Conservation (phyloP, 129 eudicot species). For the Helianthus tuberosus region DNA sequence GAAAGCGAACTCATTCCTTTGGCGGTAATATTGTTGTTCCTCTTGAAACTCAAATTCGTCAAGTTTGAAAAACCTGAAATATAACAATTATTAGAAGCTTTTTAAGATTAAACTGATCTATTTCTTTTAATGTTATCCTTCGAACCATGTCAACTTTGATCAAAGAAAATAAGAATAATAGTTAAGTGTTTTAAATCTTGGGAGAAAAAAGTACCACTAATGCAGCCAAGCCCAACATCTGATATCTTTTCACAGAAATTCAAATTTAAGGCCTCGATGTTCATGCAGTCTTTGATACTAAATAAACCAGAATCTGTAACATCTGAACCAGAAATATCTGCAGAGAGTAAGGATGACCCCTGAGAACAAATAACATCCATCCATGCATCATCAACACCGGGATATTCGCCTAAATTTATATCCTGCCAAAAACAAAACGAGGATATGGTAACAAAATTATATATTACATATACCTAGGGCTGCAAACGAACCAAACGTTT, state of each 20-base stretch:
- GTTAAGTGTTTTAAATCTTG: background rate
- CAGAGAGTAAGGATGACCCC: conserved; percentile 77
- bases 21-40: conserved; percentile 65
- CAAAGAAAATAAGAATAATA: background rate
- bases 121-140: too few species aligned
- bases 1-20: conserved; percentile 70
- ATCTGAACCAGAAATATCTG: conserved; percentile 87
- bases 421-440: conserved; percentile 52
- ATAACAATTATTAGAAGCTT: background rate
- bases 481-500: too few species aligned
- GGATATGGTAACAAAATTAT: background rate
- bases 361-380: conserved; percentile 84
- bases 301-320: conserved; percentile 74
- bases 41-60: conserved; percentile 65
- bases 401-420: conserved; percentile 82
- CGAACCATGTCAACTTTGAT: background rate
- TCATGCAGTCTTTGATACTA: conserved; percentile 59
- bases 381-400: conserved; percentile 78
- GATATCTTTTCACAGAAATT: conserved; percentile 80
- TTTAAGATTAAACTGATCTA: too few species aligned
- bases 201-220: conserved; percentile 40
- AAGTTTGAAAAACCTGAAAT: conserved; percentile 69
- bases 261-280: conserved; percentile 60
- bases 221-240: conserved; percentile 55
- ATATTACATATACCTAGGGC: background rate